Base-by-base conservation (phyloP, 202 grass and related monocot species). In the Sporobolus alterniflorus region DNA sequence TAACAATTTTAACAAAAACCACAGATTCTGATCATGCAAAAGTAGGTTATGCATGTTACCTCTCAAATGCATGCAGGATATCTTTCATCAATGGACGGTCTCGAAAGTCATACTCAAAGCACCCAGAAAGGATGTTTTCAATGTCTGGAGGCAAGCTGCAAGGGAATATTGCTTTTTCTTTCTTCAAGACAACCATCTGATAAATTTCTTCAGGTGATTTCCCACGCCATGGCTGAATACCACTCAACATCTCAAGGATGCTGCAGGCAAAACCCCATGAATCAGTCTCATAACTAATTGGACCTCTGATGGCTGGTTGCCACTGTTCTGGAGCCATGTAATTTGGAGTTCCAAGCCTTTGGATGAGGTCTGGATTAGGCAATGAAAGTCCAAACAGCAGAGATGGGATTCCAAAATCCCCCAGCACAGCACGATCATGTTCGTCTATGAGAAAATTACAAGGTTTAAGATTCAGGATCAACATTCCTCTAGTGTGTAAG, bases 321-420 rank as follows among this genome's bases (percentile, higher is more conserved):
- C 93, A 99, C 77, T 99, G 96, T 80, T 99, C 96, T 60, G 96
- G 96, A 57, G 96, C 91, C 96, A 99, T 99, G 57, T 99, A 94
- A 86, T 94, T 99, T 80, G 93, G 91, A 75, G 96, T 94, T 25
- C 96, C 96, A 49, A 96, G 80, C 80, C 93, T 84, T 74, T 96
- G 93, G 68, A 92, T 74, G 65, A 96, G 76, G 56, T 99, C 93
- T 7, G 91, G 78, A 77, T 65, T 87, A 50, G 96, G 91, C 31
- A 99, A 65, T 33, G 91, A 90, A 63, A 99, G 91, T 56, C 92
- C 92, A 68, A 86, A 82, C 47, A 96, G 66, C 78, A 96, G 76
- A 80, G 83, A 90, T 49, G 96, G 91, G 83, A 99, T 92, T 9
- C 96, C 96, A 77, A 96, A 92, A 87, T 99, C 96, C 2, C 96